A percentile compares a stretch with the other conserved stretches of the same genome.
Evolutionary conservation across 2,329 filamentous ascomycete genomes (phyloP).

Genomic region (Alternaria atra): DNA sequence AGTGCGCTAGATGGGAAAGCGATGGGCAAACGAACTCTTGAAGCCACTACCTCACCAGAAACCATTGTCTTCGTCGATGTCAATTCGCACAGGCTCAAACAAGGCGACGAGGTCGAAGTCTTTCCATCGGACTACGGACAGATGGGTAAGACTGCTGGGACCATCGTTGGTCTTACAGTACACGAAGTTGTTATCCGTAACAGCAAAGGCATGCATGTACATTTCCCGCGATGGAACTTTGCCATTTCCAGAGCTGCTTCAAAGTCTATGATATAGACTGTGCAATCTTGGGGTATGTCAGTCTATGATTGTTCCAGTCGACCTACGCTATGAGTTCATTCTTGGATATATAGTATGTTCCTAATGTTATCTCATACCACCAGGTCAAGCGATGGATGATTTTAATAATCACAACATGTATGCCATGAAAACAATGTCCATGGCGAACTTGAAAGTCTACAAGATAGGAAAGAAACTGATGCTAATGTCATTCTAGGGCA

Average conservation of each 20-base stretch:
- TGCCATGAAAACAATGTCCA: neutral
- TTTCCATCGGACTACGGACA: slow-evolving; percentile 46
- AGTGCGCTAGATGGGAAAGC: slow-evolving; percentile 47
- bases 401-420: neutral
- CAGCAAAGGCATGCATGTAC: slow-evolving; percentile 37
- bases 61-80: slow-evolving; percentile 57
- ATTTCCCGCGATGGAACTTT: slow-evolving; percentile 54
- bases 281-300: neutral
- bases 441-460: neutral
- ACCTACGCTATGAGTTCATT: neutral
- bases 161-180: slow-evolving; percentile 38
- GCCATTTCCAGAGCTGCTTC: slow-evolving; percentile 28
- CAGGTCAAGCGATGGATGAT: fast-evolving
- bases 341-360: neutral
- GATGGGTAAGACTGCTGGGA: slow-evolving; percentile 38
- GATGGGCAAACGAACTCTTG: slow-evolving; percentile 54
- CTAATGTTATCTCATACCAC: neutral
- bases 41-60: slow-evolving; percentile 57
- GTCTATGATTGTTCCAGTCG: neutral
- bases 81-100: slow-evolving; percentile 64
- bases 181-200: slow-evolving; percentile 43
- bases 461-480: neutral
- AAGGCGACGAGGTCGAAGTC: slow-evolving; percentile 62
- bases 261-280: neutral
- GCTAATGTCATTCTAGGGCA: no score